phyloP scores from a whole-genome alignment of 768 basidiomycete species.

The Tricholoma sp. region DNA sequence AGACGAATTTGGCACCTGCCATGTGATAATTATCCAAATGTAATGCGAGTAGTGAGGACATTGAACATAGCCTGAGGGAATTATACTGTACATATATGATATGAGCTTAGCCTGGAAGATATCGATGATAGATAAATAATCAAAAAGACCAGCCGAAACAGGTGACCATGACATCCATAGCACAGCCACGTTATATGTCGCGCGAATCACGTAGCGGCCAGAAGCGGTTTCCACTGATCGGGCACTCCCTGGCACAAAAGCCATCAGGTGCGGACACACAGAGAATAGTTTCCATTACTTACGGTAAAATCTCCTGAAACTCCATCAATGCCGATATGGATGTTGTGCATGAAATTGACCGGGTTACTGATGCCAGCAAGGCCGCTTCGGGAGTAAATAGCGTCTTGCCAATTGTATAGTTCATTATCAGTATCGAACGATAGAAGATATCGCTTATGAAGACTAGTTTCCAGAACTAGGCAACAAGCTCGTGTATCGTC shows the following conservation, averaged over 20 bases:
- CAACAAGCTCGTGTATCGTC: conserved; percentile 9
- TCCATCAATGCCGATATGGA: conserved; percentile 30
- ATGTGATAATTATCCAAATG: neutral
- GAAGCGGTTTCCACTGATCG: conserved; percentile 16
- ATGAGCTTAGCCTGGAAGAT: neutral
- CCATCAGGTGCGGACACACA: neutral
- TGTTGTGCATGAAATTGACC: conserved; percentile 26
- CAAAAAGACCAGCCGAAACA: neutral
- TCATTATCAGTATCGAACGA: conserved; percentile 24
- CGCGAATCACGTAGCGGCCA: neutral
- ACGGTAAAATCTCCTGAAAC: conserved; percentile 23
- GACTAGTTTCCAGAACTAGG: conserved; percentile 11
- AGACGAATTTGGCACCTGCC: neutral
- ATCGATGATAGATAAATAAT: neutral
- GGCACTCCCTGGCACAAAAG: conserved; percentile 16
- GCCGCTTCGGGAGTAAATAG: conserved; percentile 23
- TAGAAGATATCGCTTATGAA: conserved; percentile 22
- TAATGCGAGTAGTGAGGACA: neutral
- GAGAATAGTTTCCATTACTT: neutral
- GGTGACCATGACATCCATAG: neutral
- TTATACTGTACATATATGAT: neutral
- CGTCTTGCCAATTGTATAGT: conserved; percentile 26
- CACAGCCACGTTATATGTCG: neutral
- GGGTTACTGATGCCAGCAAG: conserved; percentile 24
- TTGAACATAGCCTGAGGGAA: neutral